A percentile compares a stretch with the other conserved stretches of the same genome.
phyloP scores from a whole-genome alignment of 371 early-diverging fungal genomes.

The Encephalitozoon hellem region DNA sequence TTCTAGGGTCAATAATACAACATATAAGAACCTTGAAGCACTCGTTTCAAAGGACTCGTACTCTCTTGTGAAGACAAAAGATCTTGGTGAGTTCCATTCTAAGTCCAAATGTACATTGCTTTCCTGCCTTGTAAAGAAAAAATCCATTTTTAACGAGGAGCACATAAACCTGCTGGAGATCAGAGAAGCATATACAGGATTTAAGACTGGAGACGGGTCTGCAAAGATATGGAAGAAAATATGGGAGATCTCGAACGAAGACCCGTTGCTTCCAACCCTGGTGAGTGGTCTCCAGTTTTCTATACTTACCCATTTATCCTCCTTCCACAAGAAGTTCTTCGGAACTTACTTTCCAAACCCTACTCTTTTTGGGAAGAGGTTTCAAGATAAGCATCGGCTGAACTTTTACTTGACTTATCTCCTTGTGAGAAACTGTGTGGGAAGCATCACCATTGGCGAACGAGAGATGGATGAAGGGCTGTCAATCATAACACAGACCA shows the following conservation, averaged over 20 bases:
- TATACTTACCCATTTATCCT: constrained; percentile 31
- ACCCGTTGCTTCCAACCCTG: background rate
- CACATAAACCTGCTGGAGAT: background rate
- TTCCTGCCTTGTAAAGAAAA: background rate
- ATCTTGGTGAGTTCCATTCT: background rate
- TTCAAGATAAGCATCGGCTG: constrained; percentile 16
- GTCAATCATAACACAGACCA: background rate
- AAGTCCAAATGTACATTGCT: background rate
- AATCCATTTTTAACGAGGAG: background rate
- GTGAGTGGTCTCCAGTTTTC: constrained; percentile 50
- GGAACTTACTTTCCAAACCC: constrained; percentile 26
- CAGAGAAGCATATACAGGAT: background rate
- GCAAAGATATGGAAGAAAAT: constrained; percentile 34
- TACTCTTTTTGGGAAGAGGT: constrained; percentile 5
- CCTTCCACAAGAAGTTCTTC: constrained; percentile 14
- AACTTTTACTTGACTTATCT: constrained; percentile 30
- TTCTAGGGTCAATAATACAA: background rate
- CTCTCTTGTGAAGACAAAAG: background rate
- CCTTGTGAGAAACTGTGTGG: constrained; percentile 23
- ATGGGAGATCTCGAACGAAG: background rate
- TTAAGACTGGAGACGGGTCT: background rate
- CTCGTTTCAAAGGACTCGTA: background rate
- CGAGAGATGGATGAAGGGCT: background rate
- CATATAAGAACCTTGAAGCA: background rate
- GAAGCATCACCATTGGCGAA: background rate